These are phyloP conservation scores for Serendipita sp. DNA, from an alignment of 768 basidiomycete genomes.

Conservation along the genomic window DNA sequence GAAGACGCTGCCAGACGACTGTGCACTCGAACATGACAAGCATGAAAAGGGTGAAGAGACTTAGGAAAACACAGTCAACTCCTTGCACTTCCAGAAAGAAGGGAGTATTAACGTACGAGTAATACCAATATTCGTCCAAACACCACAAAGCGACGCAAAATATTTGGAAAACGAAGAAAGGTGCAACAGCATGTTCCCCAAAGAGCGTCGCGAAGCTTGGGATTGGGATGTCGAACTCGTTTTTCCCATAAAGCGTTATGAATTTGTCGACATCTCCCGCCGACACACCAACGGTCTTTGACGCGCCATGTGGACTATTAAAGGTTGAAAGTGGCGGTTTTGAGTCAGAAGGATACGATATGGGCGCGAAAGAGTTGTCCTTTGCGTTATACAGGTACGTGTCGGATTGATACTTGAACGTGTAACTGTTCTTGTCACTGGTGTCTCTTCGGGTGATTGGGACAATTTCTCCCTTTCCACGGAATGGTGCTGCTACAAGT, in stretches of 20 bases:
- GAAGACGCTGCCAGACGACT: conserved; percentile 95
- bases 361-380: conserved; percentile 44
- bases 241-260: conserved; percentile 63
- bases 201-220: conserved; percentile 88
- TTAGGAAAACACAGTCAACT: conserved; percentile 7
- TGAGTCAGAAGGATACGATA: conserved; percentile 75
- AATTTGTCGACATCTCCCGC: conserved; percentile 32
- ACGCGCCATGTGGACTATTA: conserved; percentile 17
- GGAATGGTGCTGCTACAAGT: conserved; percentile 61
- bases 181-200: conserved; percentile 89
- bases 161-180: conserved; percentile 98
- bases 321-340: conserved; percentile 54
- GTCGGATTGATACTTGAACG: conserved; percentile 90
- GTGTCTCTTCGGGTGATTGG: conserved; percentile 17
- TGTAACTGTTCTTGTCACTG: conserved; percentile 44
- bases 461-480: conserved; percentile 83
- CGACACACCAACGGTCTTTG: conserved; percentile 30
- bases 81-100: background rate
- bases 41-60: conserved; percentile 96
- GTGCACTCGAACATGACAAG: conserved; percentile 96
- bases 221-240: conserved; percentile 94
- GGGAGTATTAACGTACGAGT: conserved; percentile 24
- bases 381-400: conserved; percentile 59
- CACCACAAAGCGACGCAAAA: conserved; percentile 98
- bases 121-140: conserved; percentile 98